Conservation (phyloP, 1,139 yeast species). For the Protomyces arabidopsidicola region DNA sequence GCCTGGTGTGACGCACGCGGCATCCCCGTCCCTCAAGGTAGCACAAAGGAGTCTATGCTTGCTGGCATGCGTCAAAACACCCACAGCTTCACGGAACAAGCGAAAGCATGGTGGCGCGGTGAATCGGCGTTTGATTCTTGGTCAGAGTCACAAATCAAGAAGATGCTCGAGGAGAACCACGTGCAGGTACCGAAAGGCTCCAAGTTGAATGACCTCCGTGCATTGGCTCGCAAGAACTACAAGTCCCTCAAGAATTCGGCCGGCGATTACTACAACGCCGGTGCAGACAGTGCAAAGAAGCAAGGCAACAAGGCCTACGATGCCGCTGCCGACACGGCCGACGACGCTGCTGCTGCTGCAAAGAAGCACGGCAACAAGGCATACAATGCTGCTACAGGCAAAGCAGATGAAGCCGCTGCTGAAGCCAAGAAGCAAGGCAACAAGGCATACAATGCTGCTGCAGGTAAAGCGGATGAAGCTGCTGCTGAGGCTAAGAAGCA, state of each 20-base stretch:
- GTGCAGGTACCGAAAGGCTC: slow-evolving; percentile 42
- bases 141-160: slow-evolving; percentile 46
- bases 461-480: not conserved
- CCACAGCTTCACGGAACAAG: slow-evolving; percentile 32
- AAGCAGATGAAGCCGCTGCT: slow-evolving; percentile 33
- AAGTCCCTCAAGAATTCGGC: slow-evolving; percentile 25
- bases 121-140: slow-evolving; percentile 44
- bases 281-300: slow-evolving; percentile 1
- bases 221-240: slow-evolving; percentile 24
- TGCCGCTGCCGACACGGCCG: slow-evolving; percentile 30
- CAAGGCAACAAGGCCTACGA: not conserved
- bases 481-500: not conserved
- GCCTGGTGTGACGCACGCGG: slow-evolving; percentile 50
- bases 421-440: not conserved
- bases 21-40: slow-evolving; percentile 42
- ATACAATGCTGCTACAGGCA: slow-evolving; percentile 6
- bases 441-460: not conserved
- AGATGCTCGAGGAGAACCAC: slow-evolving; percentile 49
- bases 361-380: not conserved
- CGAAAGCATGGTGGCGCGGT: slow-evolving; percentile 26
- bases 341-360: slow-evolving; percentile 29
- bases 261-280: slow-evolving; percentile 21
- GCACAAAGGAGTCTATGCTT: slow-evolving; percentile 41
- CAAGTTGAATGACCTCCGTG: slow-evolving; percentile 38
- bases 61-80: slow-evolving; percentile 43